Evolutionary conservation across 2,329 filamentous ascomycete species (phyloP).

Genomic region (Thelonectria blattea): DNA sequence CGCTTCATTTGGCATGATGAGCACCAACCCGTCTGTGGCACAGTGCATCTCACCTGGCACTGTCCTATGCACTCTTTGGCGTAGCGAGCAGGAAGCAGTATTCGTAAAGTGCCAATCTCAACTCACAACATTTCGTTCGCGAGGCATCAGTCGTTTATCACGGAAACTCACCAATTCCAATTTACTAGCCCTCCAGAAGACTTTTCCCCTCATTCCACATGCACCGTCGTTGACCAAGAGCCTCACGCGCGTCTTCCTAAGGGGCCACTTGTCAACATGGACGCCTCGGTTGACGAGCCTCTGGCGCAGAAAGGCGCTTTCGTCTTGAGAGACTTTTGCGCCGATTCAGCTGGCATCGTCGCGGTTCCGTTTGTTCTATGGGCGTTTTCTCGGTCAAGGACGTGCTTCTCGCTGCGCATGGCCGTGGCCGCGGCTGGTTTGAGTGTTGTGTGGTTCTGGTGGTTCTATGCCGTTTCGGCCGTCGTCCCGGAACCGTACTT

Average conservation of each 20-base stretch:
- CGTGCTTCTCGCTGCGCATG: too few species aligned
- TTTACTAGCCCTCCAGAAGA: neutral
- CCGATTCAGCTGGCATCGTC: neutral
- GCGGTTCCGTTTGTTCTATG: too few species aligned
- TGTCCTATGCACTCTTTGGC: slow-evolving; percentile 9
- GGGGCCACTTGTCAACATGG: slow-evolving; percentile 39
- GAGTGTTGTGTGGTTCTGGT: slow-evolving; percentile 27
- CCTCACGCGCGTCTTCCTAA: slow-evolving; percentile 1
- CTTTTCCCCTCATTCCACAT: neutral
- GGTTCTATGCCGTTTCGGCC: slow-evolving; percentile 35
- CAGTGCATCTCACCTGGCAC: slow-evolving; percentile 26
- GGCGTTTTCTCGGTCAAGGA: too few species aligned
- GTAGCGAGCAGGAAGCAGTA: slow-evolving; percentile 11
- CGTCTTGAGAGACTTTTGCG: slow-evolving; percentile 8
- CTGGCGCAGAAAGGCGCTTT: neutral
- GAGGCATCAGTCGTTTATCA: neutral
- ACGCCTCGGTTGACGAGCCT: slow-evolving; percentile 6
- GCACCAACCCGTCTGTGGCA: neutral
- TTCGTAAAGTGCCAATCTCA: slow-evolving; percentile 10
- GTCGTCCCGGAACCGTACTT: slow-evolving; percentile 61
- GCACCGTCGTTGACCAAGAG: neutral
- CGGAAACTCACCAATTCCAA: neutral
- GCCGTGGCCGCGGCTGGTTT: slow-evolving; percentile 28
- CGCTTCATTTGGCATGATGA: neutral
- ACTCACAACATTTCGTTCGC: slow-evolving; percentile 8